Evolutionary conservation across 768 basidiomycete species (phyloP).

Genomic region (Erythrobasidium yunnanense): DNA sequence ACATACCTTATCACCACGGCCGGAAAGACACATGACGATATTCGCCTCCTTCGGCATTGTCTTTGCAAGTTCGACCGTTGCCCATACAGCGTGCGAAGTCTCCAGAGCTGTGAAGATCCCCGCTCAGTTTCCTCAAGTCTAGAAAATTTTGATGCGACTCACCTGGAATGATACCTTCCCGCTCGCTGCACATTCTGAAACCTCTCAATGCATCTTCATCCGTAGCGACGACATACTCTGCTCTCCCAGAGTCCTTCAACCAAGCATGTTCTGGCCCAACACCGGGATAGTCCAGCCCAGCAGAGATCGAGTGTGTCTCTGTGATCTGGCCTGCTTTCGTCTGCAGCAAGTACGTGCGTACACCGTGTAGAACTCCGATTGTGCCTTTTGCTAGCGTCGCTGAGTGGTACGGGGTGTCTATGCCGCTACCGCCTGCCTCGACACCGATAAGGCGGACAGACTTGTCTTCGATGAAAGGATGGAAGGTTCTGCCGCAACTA

Average conservation of each 20-base stretch:
- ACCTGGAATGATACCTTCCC: constrained; percentile 96
- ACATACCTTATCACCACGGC: constrained; percentile 72
- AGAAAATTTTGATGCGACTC: constrained; percentile 6
- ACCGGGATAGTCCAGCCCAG: constrained; percentile 89
- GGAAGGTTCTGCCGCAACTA: constrained; percentile 56
- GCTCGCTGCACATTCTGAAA: constrained; percentile 79
- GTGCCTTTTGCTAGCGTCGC: constrained; percentile 84
- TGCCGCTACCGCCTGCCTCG: constrained; percentile 93
- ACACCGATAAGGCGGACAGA: constrained; percentile 78
- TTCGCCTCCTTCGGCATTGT: constrained; percentile 71
- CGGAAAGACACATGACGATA: constrained; percentile 84
- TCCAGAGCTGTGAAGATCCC: constrained; percentile 59
- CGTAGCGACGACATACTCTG: constrained; percentile 83
- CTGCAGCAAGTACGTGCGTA: constrained; percentile 88
- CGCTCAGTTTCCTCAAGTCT: background rate
- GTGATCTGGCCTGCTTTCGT: constrained; percentile 79
- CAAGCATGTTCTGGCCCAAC: constrained; percentile 97
- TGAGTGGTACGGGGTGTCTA: constrained; percentile 74
- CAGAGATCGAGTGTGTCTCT: constrained; percentile 94
- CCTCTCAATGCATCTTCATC: constrained; percentile 89
- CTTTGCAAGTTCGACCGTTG: constrained; percentile 71
- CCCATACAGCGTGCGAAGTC: constrained; percentile 93
- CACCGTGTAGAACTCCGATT: constrained; percentile 91
- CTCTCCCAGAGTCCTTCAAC: constrained; percentile 86
- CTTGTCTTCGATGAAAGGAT: constrained; percentile 85